These are phyloP conservation scores for Cordyceps cateniannulata DNA, from an alignment of 2,329 filamentous ascomycete genomes.

Conservation along the genomic window DNA sequence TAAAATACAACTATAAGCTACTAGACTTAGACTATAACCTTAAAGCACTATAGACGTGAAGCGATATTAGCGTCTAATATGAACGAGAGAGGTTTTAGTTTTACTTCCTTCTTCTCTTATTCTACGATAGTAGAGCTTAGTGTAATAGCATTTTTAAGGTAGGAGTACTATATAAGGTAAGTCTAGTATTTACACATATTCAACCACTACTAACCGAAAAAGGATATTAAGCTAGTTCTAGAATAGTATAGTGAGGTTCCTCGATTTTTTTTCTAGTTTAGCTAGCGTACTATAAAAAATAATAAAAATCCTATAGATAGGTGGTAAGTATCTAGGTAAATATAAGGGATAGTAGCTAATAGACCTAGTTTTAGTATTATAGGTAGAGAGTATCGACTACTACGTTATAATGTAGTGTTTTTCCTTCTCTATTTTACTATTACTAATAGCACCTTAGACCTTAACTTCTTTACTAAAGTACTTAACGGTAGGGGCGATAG, in stretches of 20 bases:
- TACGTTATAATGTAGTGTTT: slow-evolving; percentile 4
- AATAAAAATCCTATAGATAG: background rate
- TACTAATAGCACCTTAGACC: slow-evolving; percentile 3
- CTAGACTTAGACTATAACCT: background rate
- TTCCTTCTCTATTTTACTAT: slow-evolving; percentile 8
- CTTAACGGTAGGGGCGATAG: slow-evolving; percentile 1
- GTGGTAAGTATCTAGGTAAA: background rate
- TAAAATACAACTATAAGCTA: slow-evolving; percentile 3
- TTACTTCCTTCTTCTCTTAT: background rate
- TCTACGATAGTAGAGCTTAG: background rate
- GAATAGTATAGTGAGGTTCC: background rate
- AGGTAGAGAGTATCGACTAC: background rate
- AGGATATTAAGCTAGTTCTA: slow-evolving; percentile 1
- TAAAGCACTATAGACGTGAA: background rate
- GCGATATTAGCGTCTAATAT: background rate
- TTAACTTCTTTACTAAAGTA: background rate
- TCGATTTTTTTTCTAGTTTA: background rate
- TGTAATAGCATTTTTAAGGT: background rate
- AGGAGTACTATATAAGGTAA: slow-evolving; percentile 2
- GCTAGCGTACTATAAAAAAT: background rate
- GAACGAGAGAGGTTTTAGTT: background rate
- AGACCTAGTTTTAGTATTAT: background rate
- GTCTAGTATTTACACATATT: background rate
- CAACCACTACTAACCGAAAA: background rate
- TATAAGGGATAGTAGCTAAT: background rate